Evolutionary conservation across 2,329 filamentous ascomycete species (phyloP), one percentile per base, ranked within the genome.

Genomic region (Verticillium klebahnii): DNA sequence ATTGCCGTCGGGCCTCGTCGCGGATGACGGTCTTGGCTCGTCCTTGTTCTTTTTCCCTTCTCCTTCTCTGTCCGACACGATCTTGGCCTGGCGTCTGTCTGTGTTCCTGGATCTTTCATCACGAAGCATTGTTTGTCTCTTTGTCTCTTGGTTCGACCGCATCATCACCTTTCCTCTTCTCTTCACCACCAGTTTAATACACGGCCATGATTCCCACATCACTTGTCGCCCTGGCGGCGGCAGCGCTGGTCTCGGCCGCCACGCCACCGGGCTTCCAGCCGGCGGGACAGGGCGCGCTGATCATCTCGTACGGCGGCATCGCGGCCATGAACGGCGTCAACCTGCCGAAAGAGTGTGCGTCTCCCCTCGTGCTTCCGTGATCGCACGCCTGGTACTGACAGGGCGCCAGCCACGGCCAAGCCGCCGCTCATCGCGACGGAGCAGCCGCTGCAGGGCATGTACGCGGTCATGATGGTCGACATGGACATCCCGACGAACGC

Each of bases 211-310:
- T 52, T 52, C 19, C 45, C 56, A 69, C 69, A 65, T 71, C 65
- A 37, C 40, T 77, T 37, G 45, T 70, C 32, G 66, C 69, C 60
- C 67, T 72, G 50, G 70, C 69, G 58, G 72, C 73, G 39, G 72
- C 72, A 54, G 69, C 74, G 37, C 60, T 70, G 45, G 69, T 71
- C 25, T 68, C 76, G 32, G 79, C 77, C 11, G 69, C 69, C 9
- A 80, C 79, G 14, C 79, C 79, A 5, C 56, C 69, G 11, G 76
- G 77, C 31, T 81, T 81, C 66, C 64, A 70, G 56, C 79, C 79
- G 1, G 68, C 69, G 17, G 70, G 72, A n/a, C 68, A 72, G 37
- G 72, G 66, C 36, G 68, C 74, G 61, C 73, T 80, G 52, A 67
- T 78, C n/a, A 77, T 81, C 14, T 69, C 72, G 14, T 81, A 72